These are phyloP conservation scores for Saturnispora dispora DNA, from an alignment of 805 yeast species.

Conservation along the genomic window DNA sequence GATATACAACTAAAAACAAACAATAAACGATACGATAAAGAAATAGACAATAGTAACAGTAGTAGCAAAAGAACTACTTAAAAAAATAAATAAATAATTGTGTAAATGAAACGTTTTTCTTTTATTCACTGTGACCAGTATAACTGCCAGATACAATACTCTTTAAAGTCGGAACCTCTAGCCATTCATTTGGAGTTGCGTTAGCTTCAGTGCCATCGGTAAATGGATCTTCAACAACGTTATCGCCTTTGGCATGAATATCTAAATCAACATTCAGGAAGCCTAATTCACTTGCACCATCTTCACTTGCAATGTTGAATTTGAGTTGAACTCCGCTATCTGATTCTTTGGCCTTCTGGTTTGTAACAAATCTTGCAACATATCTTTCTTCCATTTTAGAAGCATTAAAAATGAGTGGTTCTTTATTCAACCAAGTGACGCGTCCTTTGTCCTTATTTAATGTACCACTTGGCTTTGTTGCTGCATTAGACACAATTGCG, in stretches of 20 bases:
- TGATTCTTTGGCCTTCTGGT: slow-evolving; percentile 60
- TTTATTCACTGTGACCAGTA: slow-evolving; percentile 29
- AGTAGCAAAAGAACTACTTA: not conserved
- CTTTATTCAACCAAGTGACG: slow-evolving; percentile 69
- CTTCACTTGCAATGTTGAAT: slow-evolving; percentile 39
- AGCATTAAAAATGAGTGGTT: slow-evolving; percentile 31
- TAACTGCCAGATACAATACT: slow-evolving; percentile 44
- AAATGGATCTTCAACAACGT: slow-evolving; percentile 28
- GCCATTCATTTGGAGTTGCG: slow-evolving; percentile 20
- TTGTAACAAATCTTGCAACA: slow-evolving; percentile 80
- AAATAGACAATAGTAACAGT: not conserved
- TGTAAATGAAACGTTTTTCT: not conserved
- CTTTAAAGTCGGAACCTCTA: slow-evolving; percentile 35
- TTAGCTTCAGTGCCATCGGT: slow-evolving; percentile 18
- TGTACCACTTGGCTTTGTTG: slow-evolving; percentile 87
- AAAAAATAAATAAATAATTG: not conserved
- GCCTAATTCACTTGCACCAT: slow-evolving; percentile 37
- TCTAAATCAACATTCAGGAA: slow-evolving; percentile 33
- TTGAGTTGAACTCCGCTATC: slow-evolving; percentile 66
- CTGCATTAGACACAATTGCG: slow-evolving; percentile 60
- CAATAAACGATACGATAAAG: not conserved
- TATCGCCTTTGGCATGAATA: slow-evolving; percentile 20
- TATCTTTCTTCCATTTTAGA: slow-evolving; percentile 49
- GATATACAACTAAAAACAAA: not conserved
- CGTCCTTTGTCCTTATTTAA: slow-evolving; percentile 80